Conservation (phyloP, 805 yeast genomes). For the Yarrowia divulgata region DNA sequence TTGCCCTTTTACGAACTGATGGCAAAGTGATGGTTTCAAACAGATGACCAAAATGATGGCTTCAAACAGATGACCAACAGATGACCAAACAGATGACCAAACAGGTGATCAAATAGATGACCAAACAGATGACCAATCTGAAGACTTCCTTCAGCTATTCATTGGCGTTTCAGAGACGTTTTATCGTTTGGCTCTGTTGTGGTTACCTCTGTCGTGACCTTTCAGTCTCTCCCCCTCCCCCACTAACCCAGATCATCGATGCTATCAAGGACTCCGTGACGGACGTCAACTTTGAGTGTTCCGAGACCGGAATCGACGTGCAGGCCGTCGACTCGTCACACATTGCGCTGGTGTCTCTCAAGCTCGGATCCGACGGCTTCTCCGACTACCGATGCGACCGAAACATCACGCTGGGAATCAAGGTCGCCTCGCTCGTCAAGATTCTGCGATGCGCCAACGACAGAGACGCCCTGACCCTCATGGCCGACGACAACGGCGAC, state of each 20-base stretch:
- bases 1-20: background rate
- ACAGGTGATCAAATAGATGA: too few relatives aligned
- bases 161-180: too few relatives aligned
- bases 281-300: slow-evolving; percentile 94
- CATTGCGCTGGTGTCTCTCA: slow-evolving; percentile 86
- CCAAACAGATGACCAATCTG: too few relatives aligned
- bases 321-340: slow-evolving; percentile 98
- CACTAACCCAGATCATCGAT: slow-evolving; percentile 67
- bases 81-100: too few relatives aligned
- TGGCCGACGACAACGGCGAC: slow-evolving; percentile 90
- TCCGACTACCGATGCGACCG: slow-evolving; percentile 94
- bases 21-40: too few relatives aligned
- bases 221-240: too few relatives aligned
- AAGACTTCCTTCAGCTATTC: too few relatives aligned
- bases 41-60: too few relatives aligned
- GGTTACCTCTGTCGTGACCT: too few relatives aligned
- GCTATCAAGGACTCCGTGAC: slow-evolving; percentile 94
- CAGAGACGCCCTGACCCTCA: slow-evolving; percentile 83
- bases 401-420: slow-evolving; percentile 89
- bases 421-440: slow-evolving; percentile 84
- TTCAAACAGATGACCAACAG: too few relatives aligned
- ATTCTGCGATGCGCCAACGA: slow-evolving; percentile 90
- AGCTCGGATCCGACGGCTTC: slow-evolving; percentile 88
- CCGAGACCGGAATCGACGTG: slow-evolving; percentile 92
- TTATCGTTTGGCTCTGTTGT: too few relatives aligned